phyloP scores from a whole-genome alignment of 345 rosid species.

The Pugionium dolabratum region DNA sequence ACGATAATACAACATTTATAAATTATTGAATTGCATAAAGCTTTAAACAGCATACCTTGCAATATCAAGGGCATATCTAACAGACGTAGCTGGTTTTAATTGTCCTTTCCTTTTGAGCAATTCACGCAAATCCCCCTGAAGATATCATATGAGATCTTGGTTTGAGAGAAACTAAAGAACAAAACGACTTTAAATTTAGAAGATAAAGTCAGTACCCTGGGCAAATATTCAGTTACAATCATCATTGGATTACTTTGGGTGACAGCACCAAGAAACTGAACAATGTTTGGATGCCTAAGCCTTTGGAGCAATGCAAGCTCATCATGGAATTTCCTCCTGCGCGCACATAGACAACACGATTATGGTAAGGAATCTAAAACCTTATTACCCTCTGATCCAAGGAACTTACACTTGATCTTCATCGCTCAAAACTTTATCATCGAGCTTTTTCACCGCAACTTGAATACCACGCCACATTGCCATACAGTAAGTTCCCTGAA shows the following conservation, averaged over 20 bases:
- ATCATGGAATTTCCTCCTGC: constrained; percentile 79
- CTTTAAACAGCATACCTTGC: constrained; percentile 58
- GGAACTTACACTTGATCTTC: constrained; percentile 82
- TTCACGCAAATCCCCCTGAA: constrained; percentile 77
- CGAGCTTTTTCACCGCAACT: constrained; percentile 87
- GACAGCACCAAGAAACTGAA: constrained; percentile 96
- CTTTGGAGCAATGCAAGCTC: constrained; percentile 94
- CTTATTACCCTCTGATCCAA: not conserved
- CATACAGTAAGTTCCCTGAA: constrained; percentile 77
- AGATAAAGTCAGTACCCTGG: constrained; percentile 55
- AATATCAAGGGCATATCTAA: constrained; percentile 87
- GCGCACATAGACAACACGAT: constrained; percentile 19
- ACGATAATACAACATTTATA: not conserved
- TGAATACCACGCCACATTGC: constrained; percentile 95
- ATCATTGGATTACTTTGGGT: constrained; percentile 97
- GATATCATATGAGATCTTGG: constrained; percentile 16
- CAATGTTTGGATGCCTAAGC: constrained; percentile 93
- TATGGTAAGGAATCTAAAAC: constrained; percentile 5
- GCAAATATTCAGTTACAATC: constrained; percentile 93
- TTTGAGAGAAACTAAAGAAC: constrained; percentile 1
- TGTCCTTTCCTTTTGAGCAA: constrained; percentile 66
- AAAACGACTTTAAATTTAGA: not conserved
- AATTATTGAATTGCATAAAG: not conserved
- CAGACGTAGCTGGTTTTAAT: constrained; percentile 55
- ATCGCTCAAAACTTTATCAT: constrained; percentile 67